phyloP scores from a whole-genome alignment of 2,329 filamentous ascomycete species.

The Epichloe sibirici region DNA sequence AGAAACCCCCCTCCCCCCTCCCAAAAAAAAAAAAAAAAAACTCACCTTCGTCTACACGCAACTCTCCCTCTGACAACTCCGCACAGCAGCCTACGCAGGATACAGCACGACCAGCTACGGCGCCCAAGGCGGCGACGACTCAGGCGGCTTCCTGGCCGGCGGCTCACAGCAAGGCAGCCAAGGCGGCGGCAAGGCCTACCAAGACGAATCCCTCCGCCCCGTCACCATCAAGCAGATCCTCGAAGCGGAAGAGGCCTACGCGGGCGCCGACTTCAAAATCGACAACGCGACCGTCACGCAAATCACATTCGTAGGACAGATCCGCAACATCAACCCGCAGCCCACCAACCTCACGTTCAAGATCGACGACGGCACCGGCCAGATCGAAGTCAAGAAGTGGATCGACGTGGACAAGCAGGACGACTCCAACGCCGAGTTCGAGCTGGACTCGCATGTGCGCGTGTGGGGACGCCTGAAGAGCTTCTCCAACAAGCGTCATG shows the following conservation, averaged over 20 bases:
- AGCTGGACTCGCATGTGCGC: conserved; percentile 68
- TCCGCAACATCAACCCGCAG: conserved; percentile 76
- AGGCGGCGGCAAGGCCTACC: conserved; percentile 42
- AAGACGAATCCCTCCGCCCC: conserved; percentile 78
- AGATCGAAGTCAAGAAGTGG: conserved; percentile 86
- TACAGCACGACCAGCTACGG: conserved; percentile 36
- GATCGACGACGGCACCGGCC: conserved; percentile 87
- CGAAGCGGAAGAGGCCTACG: conserved; percentile 66
- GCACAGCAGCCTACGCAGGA: conserved; percentile 36
- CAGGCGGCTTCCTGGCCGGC: conserved; percentile 48
- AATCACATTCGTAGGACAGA: conserved; percentile 74
- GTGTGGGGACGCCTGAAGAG: conserved; percentile 75
- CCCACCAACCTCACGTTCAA: conserved; percentile 86
- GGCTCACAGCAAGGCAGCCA: conserved; percentile 50
- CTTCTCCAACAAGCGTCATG: conserved; percentile 72
- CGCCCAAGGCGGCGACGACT: conserved; percentile 44
- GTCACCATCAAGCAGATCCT: conserved; percentile 93
- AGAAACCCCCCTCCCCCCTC: background rate
- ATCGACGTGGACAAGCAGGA: conserved; percentile 50
- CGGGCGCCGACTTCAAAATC: conserved; percentile 65
- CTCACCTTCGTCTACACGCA: background rate
- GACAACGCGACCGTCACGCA: conserved; percentile 64
- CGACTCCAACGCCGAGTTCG: conserved; percentile 40
- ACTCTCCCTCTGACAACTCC: conserved; percentile 1
- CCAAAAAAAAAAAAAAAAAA: too few species aligned